These are phyloP conservation scores for Candolleomyces aberdarensis DNA, from an alignment of 768 basidiomycete genomes.

Conservation along the genomic window DNA sequence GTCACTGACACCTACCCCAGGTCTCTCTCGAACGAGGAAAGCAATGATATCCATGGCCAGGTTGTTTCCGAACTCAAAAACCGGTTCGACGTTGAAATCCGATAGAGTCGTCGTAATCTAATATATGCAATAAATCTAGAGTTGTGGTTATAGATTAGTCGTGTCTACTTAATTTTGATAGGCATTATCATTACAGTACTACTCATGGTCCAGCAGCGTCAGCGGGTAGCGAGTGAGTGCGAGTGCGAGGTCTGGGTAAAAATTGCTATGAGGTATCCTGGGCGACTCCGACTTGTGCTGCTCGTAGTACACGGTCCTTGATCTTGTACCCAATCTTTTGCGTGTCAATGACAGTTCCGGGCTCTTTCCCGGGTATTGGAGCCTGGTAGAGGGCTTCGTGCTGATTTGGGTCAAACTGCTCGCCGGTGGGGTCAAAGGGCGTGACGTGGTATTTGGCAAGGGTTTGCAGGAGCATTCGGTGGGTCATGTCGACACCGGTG, in stretches of 20 bases:
- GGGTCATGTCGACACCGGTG: constrained; percentile 88
- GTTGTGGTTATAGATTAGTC: constrained; percentile 19
- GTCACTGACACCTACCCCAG: constrained; percentile 32
- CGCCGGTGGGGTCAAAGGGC: constrained; percentile 88
- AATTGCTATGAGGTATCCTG: constrained; percentile 52
- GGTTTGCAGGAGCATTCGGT: constrained; percentile 84
- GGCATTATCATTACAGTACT: neutral
- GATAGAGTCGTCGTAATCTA: constrained; percentile 43
- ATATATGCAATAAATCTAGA: constrained; percentile 18
- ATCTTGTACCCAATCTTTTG: constrained; percentile 92
- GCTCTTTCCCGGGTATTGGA: constrained; percentile 84
- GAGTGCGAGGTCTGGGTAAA: neutral
- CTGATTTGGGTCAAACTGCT: constrained; percentile 90
- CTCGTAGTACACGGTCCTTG: constrained; percentile 89
- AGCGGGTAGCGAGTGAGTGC: neutral
- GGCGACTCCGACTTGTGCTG: constrained; percentile 95
- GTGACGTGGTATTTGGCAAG: constrained; percentile 91
- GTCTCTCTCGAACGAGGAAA: constrained; percentile 86
- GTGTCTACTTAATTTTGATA: constrained; percentile 23
- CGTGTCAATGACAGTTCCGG: constrained; percentile 88
- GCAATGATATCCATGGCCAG: constrained; percentile 71
- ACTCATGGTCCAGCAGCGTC: no score
- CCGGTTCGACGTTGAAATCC: constrained; percentile 82
- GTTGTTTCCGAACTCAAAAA: constrained; percentile 55
- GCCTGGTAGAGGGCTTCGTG: constrained; percentile 96